Conservation (phyloP, 768 basidiomycete species). For the Astraeus odoratus region DNA sequence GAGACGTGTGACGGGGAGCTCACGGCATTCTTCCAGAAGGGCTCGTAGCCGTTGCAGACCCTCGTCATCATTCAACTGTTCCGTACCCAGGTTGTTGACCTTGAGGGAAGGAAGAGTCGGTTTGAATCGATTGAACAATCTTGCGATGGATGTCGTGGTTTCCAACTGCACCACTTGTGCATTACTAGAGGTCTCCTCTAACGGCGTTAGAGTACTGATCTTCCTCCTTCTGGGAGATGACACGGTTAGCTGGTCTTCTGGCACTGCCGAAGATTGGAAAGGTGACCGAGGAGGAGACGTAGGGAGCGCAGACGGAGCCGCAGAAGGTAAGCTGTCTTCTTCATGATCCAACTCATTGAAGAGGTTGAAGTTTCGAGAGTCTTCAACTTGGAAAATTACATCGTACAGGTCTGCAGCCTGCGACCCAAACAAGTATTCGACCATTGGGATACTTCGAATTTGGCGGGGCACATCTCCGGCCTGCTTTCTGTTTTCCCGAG, state of each 20-base stretch:
- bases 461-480: slow-evolving; percentile 58
- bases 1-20: slow-evolving; percentile 57
- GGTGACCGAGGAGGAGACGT: slow-evolving; percentile 9
- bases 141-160: slow-evolving; percentile 20
- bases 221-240: slow-evolving; percentile 17
- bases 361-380: slow-evolving; percentile 38
- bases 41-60: slow-evolving; percentile 51
- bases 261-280: neutral
- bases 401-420: slow-evolving; percentile 62
- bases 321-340: slow-evolving; percentile 7
- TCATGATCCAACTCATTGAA: slow-evolving; percentile 49
- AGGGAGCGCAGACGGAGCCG: slow-evolving; percentile 6
- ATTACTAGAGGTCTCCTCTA: slow-evolving; percentile 23
- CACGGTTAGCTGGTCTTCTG: slow-evolving; percentile 9
- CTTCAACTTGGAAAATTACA: slow-evolving; percentile 72
- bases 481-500: slow-evolving; percentile 43
- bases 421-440: slow-evolving; percentile 74
- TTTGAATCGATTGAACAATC: slow-evolving; percentile 20
- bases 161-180: slow-evolving; percentile 25
- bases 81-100: slow-evolving; percentile 20
- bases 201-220: slow-evolving; percentile 18
- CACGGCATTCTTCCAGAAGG: slow-evolving; percentile 55
- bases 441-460: slow-evolving; percentile 65
- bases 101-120: slow-evolving; percentile 12
- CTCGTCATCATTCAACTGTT: slow-evolving; percentile 25